Percentiles rank a stretch among this genome's conserved stretches.
Evolutionary conservation across 441 rosid genomes (phyloP).

Genomic region (Populus hybrid): DNA sequence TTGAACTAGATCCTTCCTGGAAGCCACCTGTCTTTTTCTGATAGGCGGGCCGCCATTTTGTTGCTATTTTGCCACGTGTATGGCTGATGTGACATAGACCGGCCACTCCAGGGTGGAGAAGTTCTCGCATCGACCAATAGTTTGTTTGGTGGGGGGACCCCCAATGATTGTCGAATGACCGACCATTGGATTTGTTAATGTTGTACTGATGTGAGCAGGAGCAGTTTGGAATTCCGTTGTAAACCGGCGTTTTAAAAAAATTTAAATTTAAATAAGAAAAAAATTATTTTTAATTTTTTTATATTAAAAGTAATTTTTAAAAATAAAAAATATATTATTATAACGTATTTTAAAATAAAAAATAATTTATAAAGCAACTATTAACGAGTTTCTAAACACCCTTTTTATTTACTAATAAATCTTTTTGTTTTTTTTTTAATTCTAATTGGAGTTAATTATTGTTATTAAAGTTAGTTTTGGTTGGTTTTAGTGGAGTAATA

Average conservation of each 20-base stretch:
- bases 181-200: slow-evolving; percentile 48
- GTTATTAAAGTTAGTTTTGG: neutral
- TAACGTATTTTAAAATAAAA: too few species aligned
- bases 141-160: slow-evolving; percentile 25
- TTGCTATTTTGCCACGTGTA: slow-evolving; percentile 35
- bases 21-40: slow-evolving; percentile 27
- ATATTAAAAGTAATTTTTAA: too few species aligned
- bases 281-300: too few species aligned
- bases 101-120: slow-evolving; percentile 25
- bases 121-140: slow-evolving; percentile 28
- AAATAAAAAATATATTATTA: too few species aligned
- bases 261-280: too few species aligned
- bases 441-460: slow-evolving; percentile 8
- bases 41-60: slow-evolving; percentile 35
- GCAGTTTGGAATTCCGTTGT: slow-evolving; percentile 20
- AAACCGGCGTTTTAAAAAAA: too few species aligned
- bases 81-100: slow-evolving; percentile 20
- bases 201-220: slow-evolving; percentile 23
- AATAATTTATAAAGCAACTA: too few species aligned
- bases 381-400: too few species aligned
- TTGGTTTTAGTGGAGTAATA: neutral
- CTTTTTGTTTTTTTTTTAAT: slow-evolving; percentile 3
- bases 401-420: neutral
- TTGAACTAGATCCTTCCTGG: slow-evolving; percentile 5
- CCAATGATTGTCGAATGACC: slow-evolving; percentile 38